A percentile compares a stretch with the other conserved stretches of the same genome.
phyloP scores from a whole-genome alignment of 768 basidiomycete genomes.

The Rhizopogon salebrosus region DNA sequence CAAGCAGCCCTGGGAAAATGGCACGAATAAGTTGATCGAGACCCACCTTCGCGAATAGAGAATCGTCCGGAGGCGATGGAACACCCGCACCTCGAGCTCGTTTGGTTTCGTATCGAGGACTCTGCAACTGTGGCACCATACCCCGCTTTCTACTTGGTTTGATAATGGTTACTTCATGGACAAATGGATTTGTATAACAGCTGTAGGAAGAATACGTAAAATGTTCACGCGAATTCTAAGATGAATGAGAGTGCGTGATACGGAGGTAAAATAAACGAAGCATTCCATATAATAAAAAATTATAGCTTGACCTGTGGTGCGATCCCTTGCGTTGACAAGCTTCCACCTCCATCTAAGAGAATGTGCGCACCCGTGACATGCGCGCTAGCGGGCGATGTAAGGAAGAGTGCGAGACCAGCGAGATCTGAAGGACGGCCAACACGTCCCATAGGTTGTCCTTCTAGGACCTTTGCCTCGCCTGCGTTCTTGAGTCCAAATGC shows the following conservation, averaged over 20 bases:
- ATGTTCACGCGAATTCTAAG: neutral
- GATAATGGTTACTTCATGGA: neutral
- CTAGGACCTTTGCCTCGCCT: slow-evolving; percentile 48
- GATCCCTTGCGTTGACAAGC: slow-evolving; percentile 14
- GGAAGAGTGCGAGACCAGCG: slow-evolving; percentile 66
- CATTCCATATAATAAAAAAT: neutral
- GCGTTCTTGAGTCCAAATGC: slow-evolving; percentile 55
- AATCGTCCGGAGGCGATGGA: neutral
- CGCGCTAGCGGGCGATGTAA: slow-evolving; percentile 64
- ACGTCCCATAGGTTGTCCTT: slow-evolving; percentile 65
- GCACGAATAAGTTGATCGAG: slow-evolving; percentile 5
- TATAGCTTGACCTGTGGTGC: slow-evolving; percentile 23
- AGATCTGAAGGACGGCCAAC: slow-evolving; percentile 61
- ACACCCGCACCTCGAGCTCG: neutral
- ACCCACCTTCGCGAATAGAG: neutral
- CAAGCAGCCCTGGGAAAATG: slow-evolving; percentile 39
- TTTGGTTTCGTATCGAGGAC: neutral
- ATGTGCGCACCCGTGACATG: slow-evolving; percentile 75
- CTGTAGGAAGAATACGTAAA: neutral
- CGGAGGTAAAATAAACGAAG: neutral
- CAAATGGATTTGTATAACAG: neutral
- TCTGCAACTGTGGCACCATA: neutral
- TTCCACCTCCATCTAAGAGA: slow-evolving; percentile 63
- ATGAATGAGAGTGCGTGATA: neutral
- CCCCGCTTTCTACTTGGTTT: neutral